Evolutionary conservation across 2,329 filamentous ascomycete genomes (phyloP).

Genomic region (Diatrype stigma): DNA sequence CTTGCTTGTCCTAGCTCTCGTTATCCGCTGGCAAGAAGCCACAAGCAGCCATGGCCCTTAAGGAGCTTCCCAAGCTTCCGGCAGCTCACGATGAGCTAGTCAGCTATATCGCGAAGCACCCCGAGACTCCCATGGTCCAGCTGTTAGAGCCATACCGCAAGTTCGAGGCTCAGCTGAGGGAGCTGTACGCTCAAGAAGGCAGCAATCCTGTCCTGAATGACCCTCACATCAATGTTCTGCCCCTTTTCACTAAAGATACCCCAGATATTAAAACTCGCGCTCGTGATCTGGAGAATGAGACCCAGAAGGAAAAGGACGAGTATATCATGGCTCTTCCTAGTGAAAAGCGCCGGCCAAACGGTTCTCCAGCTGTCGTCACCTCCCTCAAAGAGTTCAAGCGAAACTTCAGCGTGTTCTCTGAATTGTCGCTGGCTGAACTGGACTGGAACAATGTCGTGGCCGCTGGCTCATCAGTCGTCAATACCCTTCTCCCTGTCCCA

Average conservation of each 20-base stretch:
- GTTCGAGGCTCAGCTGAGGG: constrained; percentile 63
- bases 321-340: constrained; percentile 67
- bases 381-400: constrained; percentile 67
- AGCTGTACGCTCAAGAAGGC: constrained; percentile 66
- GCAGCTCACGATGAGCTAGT: constrained; percentile 41
- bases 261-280: constrained; percentile 57
- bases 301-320: constrained; percentile 54
- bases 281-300: constrained; percentile 54
- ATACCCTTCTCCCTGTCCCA: constrained; percentile 69
- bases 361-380: constrained; percentile 63
- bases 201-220: constrained; percentile 53
- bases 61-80: constrained; percentile 41
- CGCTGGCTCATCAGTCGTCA: constrained; percentile 77
- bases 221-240: constrained; percentile 58
- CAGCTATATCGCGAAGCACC: constrained; percentile 51
- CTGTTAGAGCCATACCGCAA: constrained; percentile 63
- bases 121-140: constrained; percentile 49
- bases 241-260: constrained; percentile 58
- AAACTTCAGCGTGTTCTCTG: constrained; percentile 80
- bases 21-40: background rate
- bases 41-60: constrained; percentile 30
- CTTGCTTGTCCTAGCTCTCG: background rate
- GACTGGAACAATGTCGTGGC: constrained; percentile 81
- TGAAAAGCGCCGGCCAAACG: constrained; percentile 57
- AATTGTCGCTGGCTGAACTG: constrained; percentile 69